phyloP scores from a whole-genome alignment of 202 grass and related monocot species.

The Panicum virgatum region DNA sequence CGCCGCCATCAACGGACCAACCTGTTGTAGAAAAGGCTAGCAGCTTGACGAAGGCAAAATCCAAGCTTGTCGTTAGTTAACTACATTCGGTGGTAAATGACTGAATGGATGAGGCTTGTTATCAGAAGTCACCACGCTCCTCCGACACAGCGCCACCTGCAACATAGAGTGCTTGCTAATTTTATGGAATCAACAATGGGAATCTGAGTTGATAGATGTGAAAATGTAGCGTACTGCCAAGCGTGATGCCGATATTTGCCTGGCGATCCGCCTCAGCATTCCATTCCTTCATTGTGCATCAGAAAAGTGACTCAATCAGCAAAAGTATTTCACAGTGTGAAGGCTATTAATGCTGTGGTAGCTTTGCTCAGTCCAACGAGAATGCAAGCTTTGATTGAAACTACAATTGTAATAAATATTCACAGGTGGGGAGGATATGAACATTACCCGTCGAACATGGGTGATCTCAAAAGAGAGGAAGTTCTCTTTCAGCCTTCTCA shows the following conservation, averaged over 20 bases:
- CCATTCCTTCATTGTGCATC: slow-evolving; percentile 60
- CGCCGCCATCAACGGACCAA: not conserved
- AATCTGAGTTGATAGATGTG: not conserved
- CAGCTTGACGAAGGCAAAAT: slow-evolving; percentile 12
- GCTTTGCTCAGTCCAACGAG: slow-evolving; percentile 13
- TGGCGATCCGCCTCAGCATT: slow-evolving; percentile 81
- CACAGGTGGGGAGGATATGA: slow-evolving; percentile 3
- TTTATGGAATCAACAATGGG: not conserved
- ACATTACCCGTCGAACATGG: slow-evolving; percentile 68
- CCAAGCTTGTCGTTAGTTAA: slow-evolving; percentile 11
- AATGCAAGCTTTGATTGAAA: not conserved
- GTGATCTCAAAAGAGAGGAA: slow-evolving; percentile 68
- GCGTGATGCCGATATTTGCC: slow-evolving; percentile 64
- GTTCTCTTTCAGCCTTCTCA: slow-evolving; percentile 54
- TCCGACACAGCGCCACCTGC: slow-evolving; percentile 48
- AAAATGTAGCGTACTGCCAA: slow-evolving; percentile 44
- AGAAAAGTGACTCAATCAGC: slow-evolving; percentile 41
- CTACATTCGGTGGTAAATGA: not conserved
- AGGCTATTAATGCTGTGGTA: not conserved
- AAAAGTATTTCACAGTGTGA: not conserved
- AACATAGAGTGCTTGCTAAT: not conserved
- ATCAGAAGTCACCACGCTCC: slow-evolving; percentile 51
- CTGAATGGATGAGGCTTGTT: not conserved
- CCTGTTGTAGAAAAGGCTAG: slow-evolving; percentile 1
- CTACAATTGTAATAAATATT: not conserved